Evolutionary conservation across 371 early-diverging fungal species (phyloP), one percentile per base, ranked within the genome.

Genomic region (Syncephalastrum racemosum): DNA sequence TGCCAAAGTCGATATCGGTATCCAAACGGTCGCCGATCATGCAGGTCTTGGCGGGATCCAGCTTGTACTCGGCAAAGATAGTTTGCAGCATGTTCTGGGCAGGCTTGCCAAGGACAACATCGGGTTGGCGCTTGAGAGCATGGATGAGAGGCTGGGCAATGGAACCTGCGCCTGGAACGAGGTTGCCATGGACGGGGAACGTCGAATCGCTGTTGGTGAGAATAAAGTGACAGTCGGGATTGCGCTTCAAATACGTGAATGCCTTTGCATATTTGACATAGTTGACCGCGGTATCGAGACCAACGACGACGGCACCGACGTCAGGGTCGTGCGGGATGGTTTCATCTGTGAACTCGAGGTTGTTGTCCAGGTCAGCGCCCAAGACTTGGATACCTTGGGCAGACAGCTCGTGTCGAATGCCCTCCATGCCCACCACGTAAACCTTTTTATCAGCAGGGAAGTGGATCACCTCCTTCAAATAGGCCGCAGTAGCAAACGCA

Each of bases 1-100:
- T 81, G 20, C 99, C 99, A 81, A 98, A 98, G 20, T 84, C 87
- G 56, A 98, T 94, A 71, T 98, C 99, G 5, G 98, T 98, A 69
- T 96, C 90, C 46, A 98, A 72, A 51, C 95, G 86, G 70, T 98
- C 99, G 23, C 99, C 99, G 51, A 98, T 89, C 99, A 98, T 98
- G 72, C 91, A 91, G 1, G 96, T 94, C 55, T 90, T 79, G 12
- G 67, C 56, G 1, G 84, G 85, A 60, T 97, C 88, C 13, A 97
- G 77, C 46, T 88, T 76, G 61, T 87, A 90, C 81, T 82, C 75
- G 31, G 86, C 79, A 53, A 90, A 76, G 63, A 98, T 93, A 43
- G 91, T 87, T 58, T 96, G 90, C 52, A 98, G 63, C 95, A 97
- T 94, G 23, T 88, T 88, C 61, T 85, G 82, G 60, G 91, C 87